Base-by-base conservation (phyloP, 345 rosid species). In the Barbarea vulgaris region DNA sequence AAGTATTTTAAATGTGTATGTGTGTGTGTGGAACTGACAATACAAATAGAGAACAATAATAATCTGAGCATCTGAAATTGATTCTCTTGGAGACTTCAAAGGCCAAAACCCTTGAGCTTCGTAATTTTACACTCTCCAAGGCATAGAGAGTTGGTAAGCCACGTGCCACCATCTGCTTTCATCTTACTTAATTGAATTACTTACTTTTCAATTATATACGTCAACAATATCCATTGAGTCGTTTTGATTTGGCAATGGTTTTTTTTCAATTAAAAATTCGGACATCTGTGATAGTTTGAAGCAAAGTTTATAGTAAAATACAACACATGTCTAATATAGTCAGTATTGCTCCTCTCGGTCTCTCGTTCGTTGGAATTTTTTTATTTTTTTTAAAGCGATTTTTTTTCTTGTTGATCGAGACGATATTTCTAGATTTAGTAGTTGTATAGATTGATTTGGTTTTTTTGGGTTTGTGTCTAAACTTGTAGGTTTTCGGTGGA, bases 31-130 rank as follows among this genome's bases (percentile, higher is more conserved):
- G 30, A 28, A 28, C 30, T 28, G n/a, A n/a, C n/a, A n/a, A n/a
- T n/a, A 55, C 62, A n/a, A 30, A 34, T 31, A 56, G 31, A 60
- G 28, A 59, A 60, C 47, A 25, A 19, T 15, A 62, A 53, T 18
- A 24, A 64, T 44, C 2, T 44, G 39, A 56, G 72, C 77, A 64
- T 74, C 22, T 65, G 13, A 74, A 74, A 66, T 3, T 46, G 72
- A 74, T 74, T 65, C 72, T 56, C 78, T 56, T 47, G 72, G 78
- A 47, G 66, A 66, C n/a, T 66, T 18, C 51, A 37, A 56, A 33
- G 51, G 59, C 64, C 17, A 65, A 65, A 34, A 56, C 21, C 57
- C 22, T 46, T 74, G 72, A 74, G 57, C 72, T 65, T 65, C 25
- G 72, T 15, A 56, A 59, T 47, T 21, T 28, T 64, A 56, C 72